Percentiles rank a stretch among this genome's conserved stretches.
These are phyloP conservation scores for Fomitopsis schrenkii DNA, from an alignment of 1,284 basidiomycete genomes.

Conservation along the genomic window DNA sequence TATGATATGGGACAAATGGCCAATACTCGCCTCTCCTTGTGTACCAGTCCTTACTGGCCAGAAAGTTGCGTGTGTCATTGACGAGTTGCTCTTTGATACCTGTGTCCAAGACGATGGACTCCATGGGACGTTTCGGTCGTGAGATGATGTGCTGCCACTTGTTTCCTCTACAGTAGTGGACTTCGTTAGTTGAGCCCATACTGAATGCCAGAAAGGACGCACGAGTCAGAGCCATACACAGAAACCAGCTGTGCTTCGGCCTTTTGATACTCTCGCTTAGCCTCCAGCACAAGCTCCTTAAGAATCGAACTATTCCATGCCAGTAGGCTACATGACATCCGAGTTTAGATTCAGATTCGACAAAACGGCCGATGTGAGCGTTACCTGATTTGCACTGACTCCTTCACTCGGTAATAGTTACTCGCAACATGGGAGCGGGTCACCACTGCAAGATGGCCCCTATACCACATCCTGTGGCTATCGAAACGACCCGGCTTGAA, in stretches of 20 bases:
- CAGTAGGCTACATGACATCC: constrained; percentile 42
- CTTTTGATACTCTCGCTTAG: constrained; percentile 46
- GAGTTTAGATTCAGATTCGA: not conserved
- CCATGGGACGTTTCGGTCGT: constrained; percentile 57
- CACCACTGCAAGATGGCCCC: not conserved
- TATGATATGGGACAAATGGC: not conserved
- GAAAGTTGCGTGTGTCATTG: constrained; percentile 64
- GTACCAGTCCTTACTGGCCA: constrained; percentile 66
- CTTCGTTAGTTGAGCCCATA: not conserved
- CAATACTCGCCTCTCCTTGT: constrained; percentile 40
- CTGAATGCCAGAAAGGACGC: constrained; percentile 13
- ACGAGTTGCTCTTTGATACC: constrained; percentile 60
- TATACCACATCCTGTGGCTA: not conserved
- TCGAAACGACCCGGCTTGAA: not conserved
- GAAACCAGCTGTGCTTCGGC: constrained; percentile 50
- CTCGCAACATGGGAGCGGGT: not conserved
- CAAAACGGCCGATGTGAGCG: not conserved
- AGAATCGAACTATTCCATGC: constrained; percentile 43
- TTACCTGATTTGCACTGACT: not conserved
- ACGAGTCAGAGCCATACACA: constrained; percentile 50
- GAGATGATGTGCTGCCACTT: constrained; percentile 54
- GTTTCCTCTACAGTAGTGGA: constrained; percentile 21
- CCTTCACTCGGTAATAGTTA: not conserved
- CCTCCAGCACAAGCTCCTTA: constrained; percentile 49
- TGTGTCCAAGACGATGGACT: constrained; percentile 63